Percentiles rank a stretch among this genome's conserved stretches.
phyloP scores from a whole-genome alignment of 2,329 filamentous ascomycete genomes.

The Penicillium expansum region DNA sequence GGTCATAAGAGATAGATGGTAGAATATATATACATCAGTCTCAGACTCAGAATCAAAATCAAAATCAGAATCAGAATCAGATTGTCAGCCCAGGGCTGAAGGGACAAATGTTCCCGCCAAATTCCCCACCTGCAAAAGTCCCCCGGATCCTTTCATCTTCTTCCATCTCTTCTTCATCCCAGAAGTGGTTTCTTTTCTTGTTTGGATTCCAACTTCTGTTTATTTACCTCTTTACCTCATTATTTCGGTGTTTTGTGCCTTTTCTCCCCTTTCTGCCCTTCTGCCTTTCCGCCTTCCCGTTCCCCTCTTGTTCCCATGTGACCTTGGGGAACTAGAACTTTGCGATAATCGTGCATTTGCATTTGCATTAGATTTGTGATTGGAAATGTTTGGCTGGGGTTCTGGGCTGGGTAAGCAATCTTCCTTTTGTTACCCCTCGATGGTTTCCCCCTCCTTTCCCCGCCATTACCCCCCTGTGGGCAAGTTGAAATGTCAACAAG shows the following conservation, averaged over 20 bases:
- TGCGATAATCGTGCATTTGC: constrained; percentile 8
- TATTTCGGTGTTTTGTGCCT: background rate
- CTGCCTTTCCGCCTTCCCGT: background rate
- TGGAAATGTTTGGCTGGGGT: constrained; percentile 36
- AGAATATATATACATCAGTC: no score
- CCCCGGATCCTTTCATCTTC: background rate
- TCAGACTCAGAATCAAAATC: no score
- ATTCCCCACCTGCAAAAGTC: constrained; percentile 11
- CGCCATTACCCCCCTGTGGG: background rate
- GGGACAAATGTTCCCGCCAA: background rate
- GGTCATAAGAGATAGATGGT: background rate
- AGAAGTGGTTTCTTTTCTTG: background rate
- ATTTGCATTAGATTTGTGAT: constrained; percentile 1
- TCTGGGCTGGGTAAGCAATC: constrained; percentile 31
- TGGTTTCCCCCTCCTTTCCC: background rate
- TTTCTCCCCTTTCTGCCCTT: background rate
- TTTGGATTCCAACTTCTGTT: background rate
- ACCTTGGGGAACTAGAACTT: background rate
- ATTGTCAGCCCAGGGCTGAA: background rate
- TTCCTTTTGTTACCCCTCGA: constrained; percentile 4
- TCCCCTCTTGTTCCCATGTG: constrained; percentile 2
- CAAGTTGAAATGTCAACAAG: background rate
- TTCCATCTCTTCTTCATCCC: background rate
- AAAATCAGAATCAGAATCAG: no score
- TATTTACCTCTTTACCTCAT: background rate